A percentile compares a stretch with the other conserved stretches of the same genome.
Conservation (phyloP, 2,329 filamentous ascomycete genomes). For the Cyphellophora europaea region DNA sequence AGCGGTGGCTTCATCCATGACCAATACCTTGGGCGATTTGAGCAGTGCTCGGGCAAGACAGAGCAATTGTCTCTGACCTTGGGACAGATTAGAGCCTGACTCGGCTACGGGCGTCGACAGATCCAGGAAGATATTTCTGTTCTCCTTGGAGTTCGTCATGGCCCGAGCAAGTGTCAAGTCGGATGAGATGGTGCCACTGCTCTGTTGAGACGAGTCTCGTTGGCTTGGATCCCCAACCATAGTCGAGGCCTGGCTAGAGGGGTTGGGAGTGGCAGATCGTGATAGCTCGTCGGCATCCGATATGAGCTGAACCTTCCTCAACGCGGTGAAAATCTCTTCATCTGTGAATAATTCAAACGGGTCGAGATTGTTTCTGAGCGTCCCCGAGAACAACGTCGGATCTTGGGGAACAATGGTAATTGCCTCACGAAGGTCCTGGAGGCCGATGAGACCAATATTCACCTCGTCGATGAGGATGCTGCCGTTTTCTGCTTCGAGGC, state of each 20-base stretch:
- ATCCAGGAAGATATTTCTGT: slow-evolving; percentile 92
- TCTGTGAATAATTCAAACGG: slow-evolving; percentile 85
- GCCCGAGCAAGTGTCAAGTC: slow-evolving; percentile 12
- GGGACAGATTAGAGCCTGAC: slow-evolving; percentile 87
- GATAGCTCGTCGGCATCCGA: slow-evolving; percentile 35
- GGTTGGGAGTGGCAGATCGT: slow-evolving; percentile 26
- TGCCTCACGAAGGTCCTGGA: slow-evolving; percentile 85
- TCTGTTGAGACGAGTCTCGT: slow-evolving; percentile 16
- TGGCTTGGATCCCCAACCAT: slow-evolving; percentile 10
- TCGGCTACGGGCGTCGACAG: slow-evolving; percentile 76
- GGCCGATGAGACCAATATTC: slow-evolving; percentile 81
- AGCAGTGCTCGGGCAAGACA: slow-evolving; percentile 89
- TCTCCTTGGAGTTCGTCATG: slow-evolving; percentile 38
- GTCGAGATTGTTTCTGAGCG: slow-evolving; percentile 60
- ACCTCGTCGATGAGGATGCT: slow-evolving; percentile 84
- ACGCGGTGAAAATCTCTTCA: slow-evolving; percentile 76
- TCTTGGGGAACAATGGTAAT: slow-evolving; percentile 98
- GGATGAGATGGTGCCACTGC: slow-evolving; percentile 14
- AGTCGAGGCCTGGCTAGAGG: slow-evolving; percentile 22
- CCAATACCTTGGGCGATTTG: slow-evolving; percentile 82
- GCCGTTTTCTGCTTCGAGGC: slow-evolving; percentile 80
- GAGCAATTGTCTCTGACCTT: slow-evolving; percentile 89
- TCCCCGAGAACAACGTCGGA: slow-evolving; percentile 32
- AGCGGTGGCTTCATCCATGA: slow-evolving; percentile 98
- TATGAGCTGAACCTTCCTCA: slow-evolving; percentile 84